Conservation (phyloP, 306 rosid species). For the Cucurbita ficifolia region DNA sequence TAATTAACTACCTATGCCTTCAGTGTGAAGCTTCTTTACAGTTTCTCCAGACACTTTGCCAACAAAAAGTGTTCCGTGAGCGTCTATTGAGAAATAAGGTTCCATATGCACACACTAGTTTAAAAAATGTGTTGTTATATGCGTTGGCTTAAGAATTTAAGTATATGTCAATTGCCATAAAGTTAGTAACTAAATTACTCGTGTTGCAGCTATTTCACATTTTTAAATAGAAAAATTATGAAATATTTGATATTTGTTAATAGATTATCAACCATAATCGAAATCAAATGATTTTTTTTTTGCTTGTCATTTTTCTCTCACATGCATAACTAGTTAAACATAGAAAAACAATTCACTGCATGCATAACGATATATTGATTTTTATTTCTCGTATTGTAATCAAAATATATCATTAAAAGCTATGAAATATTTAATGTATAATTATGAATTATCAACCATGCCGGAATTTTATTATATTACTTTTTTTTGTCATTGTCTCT, state of each 20-base stretch:
- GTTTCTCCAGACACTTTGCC: constrained; percentile 75
- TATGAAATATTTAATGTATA: not conserved
- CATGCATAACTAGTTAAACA: not conserved
- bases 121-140: not conserved
- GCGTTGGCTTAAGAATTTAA: not conserved
- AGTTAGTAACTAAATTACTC: not conserved
- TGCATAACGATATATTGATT: not conserved
- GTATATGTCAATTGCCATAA: not conserved
- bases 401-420: not conserved
- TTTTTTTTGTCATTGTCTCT: not conserved
- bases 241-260: not conserved
- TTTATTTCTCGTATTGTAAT: not conserved
- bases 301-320: not conserved
- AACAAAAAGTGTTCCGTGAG: constrained; percentile 74
- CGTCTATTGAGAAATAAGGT: constrained; percentile 83
- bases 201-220: not conserved
- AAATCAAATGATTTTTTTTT: not conserved
- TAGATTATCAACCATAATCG: not conserved
- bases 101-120: not conserved
- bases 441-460: not conserved
- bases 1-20: constrained; percentile 59
- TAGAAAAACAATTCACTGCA: not conserved
- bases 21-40: constrained; percentile 96
- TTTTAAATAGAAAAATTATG: not conserved
- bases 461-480: not conserved